phyloP scores from a whole-genome alignment of 225 moss, liverwort and hornwort genomes.

The Lunularia cruciata region DNA sequence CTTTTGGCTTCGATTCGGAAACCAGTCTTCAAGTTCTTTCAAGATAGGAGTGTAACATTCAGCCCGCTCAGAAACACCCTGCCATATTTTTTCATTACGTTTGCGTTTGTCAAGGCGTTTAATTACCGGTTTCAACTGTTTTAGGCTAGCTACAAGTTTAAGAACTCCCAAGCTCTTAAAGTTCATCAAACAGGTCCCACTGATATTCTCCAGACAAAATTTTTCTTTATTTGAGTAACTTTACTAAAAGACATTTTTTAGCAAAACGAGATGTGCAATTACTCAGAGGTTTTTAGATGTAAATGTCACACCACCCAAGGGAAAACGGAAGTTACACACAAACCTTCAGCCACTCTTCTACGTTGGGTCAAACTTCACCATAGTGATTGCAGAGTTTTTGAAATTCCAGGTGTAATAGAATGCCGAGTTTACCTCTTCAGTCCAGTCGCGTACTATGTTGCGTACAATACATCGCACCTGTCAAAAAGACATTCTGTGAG shows the following conservation, averaged over 20 bases:
- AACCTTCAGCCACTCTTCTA: no score
- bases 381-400: neutral
- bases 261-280: neutral
- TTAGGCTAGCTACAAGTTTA: neutral
- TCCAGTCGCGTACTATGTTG: conserved; percentile 80
- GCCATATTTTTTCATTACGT: conserved; percentile 27
- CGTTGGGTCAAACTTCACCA: no score
- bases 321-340: neutral
- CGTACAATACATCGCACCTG: conserved; percentile 83
- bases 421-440: conserved; percentile 57
- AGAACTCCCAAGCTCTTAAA: neutral
- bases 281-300: neutral
- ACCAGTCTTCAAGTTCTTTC: conserved; percentile 64
- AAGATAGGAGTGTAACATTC: conserved; percentile 75
- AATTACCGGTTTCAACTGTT: neutral
- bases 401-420: no score
- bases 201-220: neutral
- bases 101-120: conserved; percentile 9
- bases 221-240: neutral
- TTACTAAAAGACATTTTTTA: neutral
- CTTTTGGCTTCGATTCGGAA: conserved; percentile 54
- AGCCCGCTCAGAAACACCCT: conserved; percentile 72
- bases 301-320: neutral
- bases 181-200: neutral
- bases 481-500: neutral